phyloP scores from a whole-genome alignment of 805 yeast species.

The Torulaspora franciscae region DNA sequence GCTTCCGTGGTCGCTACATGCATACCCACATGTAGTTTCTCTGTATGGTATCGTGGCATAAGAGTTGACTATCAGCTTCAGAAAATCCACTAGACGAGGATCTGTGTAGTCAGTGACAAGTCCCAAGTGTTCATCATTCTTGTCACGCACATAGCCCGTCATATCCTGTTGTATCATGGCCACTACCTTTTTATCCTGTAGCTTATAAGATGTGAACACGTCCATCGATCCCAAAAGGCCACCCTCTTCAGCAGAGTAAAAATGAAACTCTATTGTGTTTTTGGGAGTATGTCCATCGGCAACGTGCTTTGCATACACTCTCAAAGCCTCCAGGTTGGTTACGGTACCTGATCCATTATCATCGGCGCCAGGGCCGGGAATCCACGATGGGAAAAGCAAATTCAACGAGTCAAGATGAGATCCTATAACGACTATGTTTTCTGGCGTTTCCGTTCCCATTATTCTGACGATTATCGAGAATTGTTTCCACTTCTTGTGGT shows the following conservation, averaged over 20 bases:
- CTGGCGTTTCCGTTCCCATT: slow-evolving; percentile 43
- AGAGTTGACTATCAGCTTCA: slow-evolving; percentile 53
- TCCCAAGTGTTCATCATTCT: slow-evolving; percentile 65
- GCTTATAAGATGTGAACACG: slow-evolving; percentile 52
- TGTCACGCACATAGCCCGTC: slow-evolving; percentile 69
- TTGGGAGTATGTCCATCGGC: slow-evolving; percentile 44
- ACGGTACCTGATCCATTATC: slow-evolving; percentile 90
- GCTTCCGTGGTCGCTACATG: slow-evolving; percentile 90
- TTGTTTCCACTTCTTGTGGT: slow-evolving; percentile 73
- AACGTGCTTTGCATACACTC: slow-evolving; percentile 45
- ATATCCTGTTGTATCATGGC: slow-evolving; percentile 94
- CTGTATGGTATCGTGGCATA: slow-evolving; percentile 66
- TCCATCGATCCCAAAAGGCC: slow-evolving; percentile 84
- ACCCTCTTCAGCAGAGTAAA: slow-evolving; percentile 93
- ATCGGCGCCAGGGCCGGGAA: slow-evolving; percentile 91
- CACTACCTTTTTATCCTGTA: slow-evolving; percentile 47
- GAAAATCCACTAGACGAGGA: slow-evolving; percentile 49
- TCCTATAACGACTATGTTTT: slow-evolving; percentile 63
- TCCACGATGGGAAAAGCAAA: slow-evolving; percentile 58
- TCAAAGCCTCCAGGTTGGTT: slow-evolving; percentile 68
- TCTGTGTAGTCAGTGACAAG: slow-evolving; percentile 68
- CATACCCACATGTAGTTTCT: slow-evolving; percentile 82
- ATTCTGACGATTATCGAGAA: slow-evolving; percentile 66
- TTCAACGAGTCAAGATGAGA: slow-evolving; percentile 87
- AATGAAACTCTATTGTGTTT: slow-evolving; percentile 86